A percentile compares a stretch with the other conserved stretches of the same genome.
Conservation (phyloP, 768 basidiomycete genomes). For the Serendipita sp. region DNA sequence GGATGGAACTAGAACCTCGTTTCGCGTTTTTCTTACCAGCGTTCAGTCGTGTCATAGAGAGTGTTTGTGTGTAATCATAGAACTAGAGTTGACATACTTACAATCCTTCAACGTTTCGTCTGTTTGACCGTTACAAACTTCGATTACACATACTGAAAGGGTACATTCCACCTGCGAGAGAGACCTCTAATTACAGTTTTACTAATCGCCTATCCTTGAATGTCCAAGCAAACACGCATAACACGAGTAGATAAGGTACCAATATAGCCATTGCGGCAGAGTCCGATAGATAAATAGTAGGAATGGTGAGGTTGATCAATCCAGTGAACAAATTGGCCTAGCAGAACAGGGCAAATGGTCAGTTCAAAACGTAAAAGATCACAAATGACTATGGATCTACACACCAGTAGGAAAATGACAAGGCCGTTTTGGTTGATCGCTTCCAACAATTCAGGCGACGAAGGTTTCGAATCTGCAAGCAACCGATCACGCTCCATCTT, state of each 20-base stretch:
- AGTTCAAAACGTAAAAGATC: neutral
- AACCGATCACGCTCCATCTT: neutral
- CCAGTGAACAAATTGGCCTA: constrained; percentile 86
- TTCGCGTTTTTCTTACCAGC: no score
- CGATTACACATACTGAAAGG: no score
- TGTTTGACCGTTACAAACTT: no score
- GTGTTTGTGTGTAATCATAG: no score
- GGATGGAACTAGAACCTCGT: no score
- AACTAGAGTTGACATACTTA: no score
- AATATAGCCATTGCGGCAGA: constrained; percentile 45
- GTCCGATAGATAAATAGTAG: constrained; percentile 64
- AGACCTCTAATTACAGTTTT: constrained; percentile 14
- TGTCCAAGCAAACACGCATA: constrained; percentile 52
- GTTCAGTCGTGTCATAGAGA: no score
- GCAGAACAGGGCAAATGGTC: constrained; percentile 1
- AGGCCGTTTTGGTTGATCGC: constrained; percentile 75
- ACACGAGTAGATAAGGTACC: constrained; percentile 36
- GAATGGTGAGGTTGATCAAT: constrained; percentile 57
- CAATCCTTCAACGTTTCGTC: no score
- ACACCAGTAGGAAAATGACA: constrained; percentile 61
- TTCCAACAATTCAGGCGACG: constrained; percentile 43
- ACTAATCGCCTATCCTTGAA: constrained; percentile 24
- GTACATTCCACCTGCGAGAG: no score
- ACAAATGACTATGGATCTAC: constrained; percentile 18
- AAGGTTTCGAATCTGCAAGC: constrained; percentile 14